These are phyloP conservation scores for Globisporangium ultimum DNA, from an alignment of 352 stramenopile genomes.

Conservation along the genomic window DNA sequence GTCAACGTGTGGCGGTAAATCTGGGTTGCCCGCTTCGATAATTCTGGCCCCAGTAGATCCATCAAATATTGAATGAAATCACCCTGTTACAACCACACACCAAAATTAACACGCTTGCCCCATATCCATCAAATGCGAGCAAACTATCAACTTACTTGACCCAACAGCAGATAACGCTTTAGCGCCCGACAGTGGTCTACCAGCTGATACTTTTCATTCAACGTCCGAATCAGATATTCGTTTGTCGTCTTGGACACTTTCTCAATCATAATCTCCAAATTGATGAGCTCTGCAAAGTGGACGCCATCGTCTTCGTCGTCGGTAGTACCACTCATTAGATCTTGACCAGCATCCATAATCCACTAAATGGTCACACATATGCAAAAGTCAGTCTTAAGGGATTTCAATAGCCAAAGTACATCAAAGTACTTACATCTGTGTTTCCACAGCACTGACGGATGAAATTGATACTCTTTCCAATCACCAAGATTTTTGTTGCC, in stretches of 20 bases:
- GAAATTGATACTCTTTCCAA: constrained; percentile 99
- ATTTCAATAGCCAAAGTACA: background rate
- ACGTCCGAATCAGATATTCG: constrained; percentile 87
- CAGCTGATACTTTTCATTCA: constrained; percentile 93
- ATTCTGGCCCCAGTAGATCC: constrained; percentile 88
- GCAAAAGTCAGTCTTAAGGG: background rate
- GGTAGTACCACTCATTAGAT: constrained; percentile 36
- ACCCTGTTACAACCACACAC: constrained; percentile 48
- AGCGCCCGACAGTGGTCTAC: constrained; percentile 94
- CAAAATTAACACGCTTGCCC: background rate
- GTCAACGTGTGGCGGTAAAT: constrained; percentile 96
- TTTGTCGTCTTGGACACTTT: constrained; percentile 82
- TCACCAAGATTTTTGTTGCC: constrained; percentile 92
- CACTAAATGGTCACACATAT: constrained; percentile 28
- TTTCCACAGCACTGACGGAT: constrained; percentile 95
- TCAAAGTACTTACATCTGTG: constrained; percentile 55
- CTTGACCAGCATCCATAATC: constrained; percentile 64
- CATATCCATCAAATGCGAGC: background rate
- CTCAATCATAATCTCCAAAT: constrained; percentile 75
- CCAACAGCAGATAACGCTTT: constrained; percentile 98
- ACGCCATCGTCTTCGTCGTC: constrained; percentile 54
- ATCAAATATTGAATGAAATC: constrained; percentile 98
- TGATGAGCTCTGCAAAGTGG: constrained; percentile 68
- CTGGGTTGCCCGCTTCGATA: constrained; percentile 86
- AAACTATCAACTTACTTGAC: constrained; percentile 65